Base-by-base conservation (phyloP, 306 rosid species). In the Acacia confusa region DNA sequence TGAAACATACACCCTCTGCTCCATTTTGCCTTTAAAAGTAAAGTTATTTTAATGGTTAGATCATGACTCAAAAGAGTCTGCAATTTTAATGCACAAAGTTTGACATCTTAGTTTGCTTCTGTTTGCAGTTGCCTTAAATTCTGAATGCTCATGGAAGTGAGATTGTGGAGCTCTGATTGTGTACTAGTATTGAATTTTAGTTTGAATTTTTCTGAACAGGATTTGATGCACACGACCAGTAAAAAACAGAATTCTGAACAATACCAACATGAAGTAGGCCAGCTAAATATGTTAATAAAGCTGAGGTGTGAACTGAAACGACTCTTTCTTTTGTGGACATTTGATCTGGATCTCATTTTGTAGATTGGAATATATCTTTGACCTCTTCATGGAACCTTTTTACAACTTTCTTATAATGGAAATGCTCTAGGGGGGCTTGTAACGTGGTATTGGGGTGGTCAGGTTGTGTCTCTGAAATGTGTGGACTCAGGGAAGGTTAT, bases 231-330 rank as follows among this genome's bases (percentile, higher is more conserved):
- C 63, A 85, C 78, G 70, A 79, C 86, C 82, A 69, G 74, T 34
- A 81, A 75, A 86, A 80, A 80, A 72, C 80, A 13, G 38, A 65
- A 82, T 82, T 81, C 90, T 77, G 90, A 88, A 70, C 70, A 36
- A 57, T 75, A 76, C 65, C 79, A 83, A 44, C 84, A 25, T 85
- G 95, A 82, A 88, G 73, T 74, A 53, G 78, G 78, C 80, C 85
- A 90, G 78, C 91, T 95, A 61, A 85, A 93, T 88, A 79, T 84
- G 36, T 81, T 93, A 76, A 87, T 86, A 75, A 95, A 90, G 88
- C 86, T 86, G 83, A 95, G 99, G 99, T 95, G 80, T 55, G 52
- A 58, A 22, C 55, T 67, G 43, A 61, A 60, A 78, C 53, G 74
- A 75, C 38, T 12, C 58, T 79, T 82, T 81, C n/a, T 80, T 84